These are phyloP conservation scores for Flammula alnicola DNA, from an alignment of 1,284 basidiomycete species.

Conservation along the genomic window DNA sequence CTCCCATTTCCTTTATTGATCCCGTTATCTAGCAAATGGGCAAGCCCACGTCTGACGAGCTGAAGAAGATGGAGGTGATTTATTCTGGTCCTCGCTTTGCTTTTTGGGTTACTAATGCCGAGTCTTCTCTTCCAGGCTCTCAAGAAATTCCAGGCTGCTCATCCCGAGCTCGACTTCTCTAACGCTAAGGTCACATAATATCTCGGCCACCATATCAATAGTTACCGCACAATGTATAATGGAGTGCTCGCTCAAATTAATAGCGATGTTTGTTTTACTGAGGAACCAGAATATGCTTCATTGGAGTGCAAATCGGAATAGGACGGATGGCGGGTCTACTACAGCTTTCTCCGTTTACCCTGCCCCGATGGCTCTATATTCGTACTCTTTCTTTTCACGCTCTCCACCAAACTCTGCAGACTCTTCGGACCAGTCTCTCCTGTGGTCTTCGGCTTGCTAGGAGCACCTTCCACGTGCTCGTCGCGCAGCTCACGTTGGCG, in stretches of 20 bases:
- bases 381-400: slow-evolving; percentile 80
- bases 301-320: no score
- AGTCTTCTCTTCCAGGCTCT: slow-evolving; percentile 59
- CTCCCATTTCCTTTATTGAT: slow-evolving; percentile 13
- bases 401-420: slow-evolving; percentile 76
- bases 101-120: neutral
- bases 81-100: neutral
- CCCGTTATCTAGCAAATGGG: slow-evolving; percentile 79
- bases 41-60: slow-evolving; percentile 90
- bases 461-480: slow-evolving; percentile 22
- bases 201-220: neutral
- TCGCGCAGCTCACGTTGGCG: slow-evolving; percentile 51
- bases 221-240: neutral
- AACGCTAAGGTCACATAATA: slow-evolving; percentile 83
- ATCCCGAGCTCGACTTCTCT: slow-evolving; percentile 95
- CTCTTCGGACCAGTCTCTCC: slow-evolving; percentile 40
- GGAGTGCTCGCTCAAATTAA: no score
- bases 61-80: slow-evolving; percentile 85
- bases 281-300: no score
- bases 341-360: slow-evolving; percentile 63
- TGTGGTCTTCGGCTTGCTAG: slow-evolving; percentile 17
- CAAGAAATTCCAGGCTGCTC: slow-evolving; percentile 86
- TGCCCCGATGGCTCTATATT: slow-evolving; percentile 34
- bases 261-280: no score
- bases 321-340: no score